Evolutionary conservation across 345 rosid species (phyloP), one percentile per base, ranked within the genome.

Genomic region (Eucalyptus lansdowneana): DNA sequence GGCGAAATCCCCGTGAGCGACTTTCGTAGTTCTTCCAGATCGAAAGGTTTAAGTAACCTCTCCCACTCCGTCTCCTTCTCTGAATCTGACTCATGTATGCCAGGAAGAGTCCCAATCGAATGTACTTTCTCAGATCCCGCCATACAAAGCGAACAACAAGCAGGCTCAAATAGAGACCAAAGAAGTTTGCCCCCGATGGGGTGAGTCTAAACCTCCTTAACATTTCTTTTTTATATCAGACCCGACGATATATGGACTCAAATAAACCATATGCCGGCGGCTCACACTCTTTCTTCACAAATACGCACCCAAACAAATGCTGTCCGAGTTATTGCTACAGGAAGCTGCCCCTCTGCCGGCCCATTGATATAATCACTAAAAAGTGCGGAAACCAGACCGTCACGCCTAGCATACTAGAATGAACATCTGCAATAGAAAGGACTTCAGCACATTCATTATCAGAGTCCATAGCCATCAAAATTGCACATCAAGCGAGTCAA

Each of bases 11-110:
- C 91, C 17, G 88, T 91, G 37, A 95, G 86, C 14, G 96, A 93
- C 37, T 90, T 91, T 47, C 94, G 93, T 86, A 95, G 97, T 37
- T 94, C 96, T 83, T 92, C 93, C 51, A 97, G 87, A 90, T 96
- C 97, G 88, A 94, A 97, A 86, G 98, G 99, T 89, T 93, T 96
- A 90, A 96, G 94, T 90, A 96, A 92, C 89, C 93, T 96, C 93
- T 96, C 99, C 98, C 99, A 96, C 88, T 97, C 97, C 37, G 92
- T 96, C 88, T 91, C 89, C 50, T 92, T 96, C 76, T 91, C 88
- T 31, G 94, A 86, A 51, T 89, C 93, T 14, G 93, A 91, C 45
- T 76, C 93, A 69, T 90, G 29, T 34, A 4, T 11, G 45, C 88
- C 86, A 11, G 29, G 76, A 80, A n/a, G 76, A 11, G 88, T 49